Base-by-base conservation (phyloP, 2,329 filamentous ascomycete species). In the Fusarium floridanum region DNA sequence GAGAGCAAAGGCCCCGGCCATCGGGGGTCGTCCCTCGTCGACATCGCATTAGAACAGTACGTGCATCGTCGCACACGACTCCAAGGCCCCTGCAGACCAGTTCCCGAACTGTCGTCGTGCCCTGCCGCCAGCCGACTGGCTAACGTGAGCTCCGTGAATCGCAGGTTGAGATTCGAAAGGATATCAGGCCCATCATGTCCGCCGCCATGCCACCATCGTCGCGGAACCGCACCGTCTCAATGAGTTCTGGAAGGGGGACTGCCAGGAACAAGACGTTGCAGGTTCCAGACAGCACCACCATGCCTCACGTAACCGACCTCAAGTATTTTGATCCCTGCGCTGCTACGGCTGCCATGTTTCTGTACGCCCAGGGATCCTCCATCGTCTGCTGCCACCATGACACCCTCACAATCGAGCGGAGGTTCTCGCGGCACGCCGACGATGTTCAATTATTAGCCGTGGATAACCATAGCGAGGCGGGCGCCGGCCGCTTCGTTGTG, bases 311-410 rank as follows among this genome's bases (percentile, higher is more conserved):
- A 64, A 83, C 86, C 64, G 82, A 87, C 27, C 81, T 85, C 72
- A 87, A 86, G 76, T 89, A 91, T 71, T 95, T 98, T 77, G 93
- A 97, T 77, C 94, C 97, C 67, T 97, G 94, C 82, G 95, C 95
- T 20, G 95, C 97, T 34, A 98, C 97, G 6, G 94, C 94, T 2
- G 94, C 95, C 27, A 93, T 97, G 86, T 93, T 99, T 75, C 89
- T 99, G 29, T 98, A 97, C 83, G 92, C 95, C 27, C 90, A 98
- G 82, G 93, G 94, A 36, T 92, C 91, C 63, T 90, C 92, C 8
- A 91, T 99, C 68, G 88, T 98, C 27, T 97, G 95, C 82, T 91
- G 96, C 36, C 95, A 97, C 79, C 96, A 98, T 84, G 96, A 98
- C 81, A 97, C 94, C 5, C 85, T 99, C 64, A 94, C 93, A 20